Conservation (phyloP, 805 yeast species). For the Vanderwaltozyma yarrowii region DNA sequence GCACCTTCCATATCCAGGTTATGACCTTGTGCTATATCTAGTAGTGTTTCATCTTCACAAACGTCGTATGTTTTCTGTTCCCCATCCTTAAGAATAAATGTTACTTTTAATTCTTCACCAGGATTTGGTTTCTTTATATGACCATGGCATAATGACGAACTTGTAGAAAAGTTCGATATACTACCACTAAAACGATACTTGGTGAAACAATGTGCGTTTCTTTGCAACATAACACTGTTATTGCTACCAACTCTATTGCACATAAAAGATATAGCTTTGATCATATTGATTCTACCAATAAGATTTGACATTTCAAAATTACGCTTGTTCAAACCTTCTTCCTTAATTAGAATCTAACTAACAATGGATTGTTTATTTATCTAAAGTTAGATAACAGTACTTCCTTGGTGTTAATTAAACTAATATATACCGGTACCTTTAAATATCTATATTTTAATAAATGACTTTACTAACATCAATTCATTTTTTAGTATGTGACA, state of each 20-base stretch:
- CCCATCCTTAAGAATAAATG: conserved; percentile 90
- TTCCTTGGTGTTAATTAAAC: too few relatives aligned
- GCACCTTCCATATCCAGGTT: conserved; percentile 97
- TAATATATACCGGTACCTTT: too few relatives aligned
- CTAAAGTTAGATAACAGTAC: too few relatives aligned
- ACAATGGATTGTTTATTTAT: too few relatives aligned
- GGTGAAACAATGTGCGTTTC: too few relatives aligned
- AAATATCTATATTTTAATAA: not conserved
- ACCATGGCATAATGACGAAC: conserved; percentile 45
- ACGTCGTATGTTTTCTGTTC: conserved; percentile 72
- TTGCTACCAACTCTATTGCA: too few relatives aligned
- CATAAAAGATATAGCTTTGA: too few relatives aligned
- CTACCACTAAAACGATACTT: too few relatives aligned
- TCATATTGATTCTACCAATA: not conserved
- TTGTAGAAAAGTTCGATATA: conserved; percentile 13
- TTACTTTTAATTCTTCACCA: conserved; percentile 82
- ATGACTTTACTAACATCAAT: not conserved
- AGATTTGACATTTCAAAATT: not conserved
- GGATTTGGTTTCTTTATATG: conserved; percentile 84
- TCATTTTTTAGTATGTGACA: too few relatives aligned
- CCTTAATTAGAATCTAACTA: too few relatives aligned
- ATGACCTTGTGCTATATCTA: conserved; percentile 92
- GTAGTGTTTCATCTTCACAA: conserved; percentile 80
- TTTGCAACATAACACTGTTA: too few relatives aligned
- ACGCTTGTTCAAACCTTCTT: too few relatives aligned